Evolutionary conservation across 805 yeast species (phyloP).

Genomic region (Saccharomycopsis olivae): DNA sequence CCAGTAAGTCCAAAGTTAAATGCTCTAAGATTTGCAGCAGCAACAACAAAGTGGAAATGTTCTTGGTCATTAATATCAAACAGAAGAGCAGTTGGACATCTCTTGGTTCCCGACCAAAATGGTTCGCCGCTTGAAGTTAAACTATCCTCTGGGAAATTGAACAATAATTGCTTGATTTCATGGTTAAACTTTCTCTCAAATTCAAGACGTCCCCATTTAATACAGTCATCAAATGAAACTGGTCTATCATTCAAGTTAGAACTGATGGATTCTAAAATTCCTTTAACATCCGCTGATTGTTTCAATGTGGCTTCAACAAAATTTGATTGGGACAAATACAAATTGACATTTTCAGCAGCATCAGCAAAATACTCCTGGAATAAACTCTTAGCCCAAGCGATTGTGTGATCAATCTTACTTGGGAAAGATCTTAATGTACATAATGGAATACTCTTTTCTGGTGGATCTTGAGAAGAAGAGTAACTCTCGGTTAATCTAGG

Average conservation of each 20-base stretch:
- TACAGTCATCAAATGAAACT: constrained; percentile 82
- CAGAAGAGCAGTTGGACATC: constrained; percentile 81
- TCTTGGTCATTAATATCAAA: constrained; percentile 69
- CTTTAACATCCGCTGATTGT: constrained; percentile 86
- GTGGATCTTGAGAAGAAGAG: constrained; percentile 96
- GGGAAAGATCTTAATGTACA: constrained; percentile 98
- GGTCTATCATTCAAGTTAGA: constrained; percentile 76
- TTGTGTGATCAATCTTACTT: constrained; percentile 94
- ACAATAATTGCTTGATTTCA: constrained; percentile 82
- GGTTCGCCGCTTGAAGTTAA: constrained; percentile 83
- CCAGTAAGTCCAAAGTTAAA: constrained; percentile 84
- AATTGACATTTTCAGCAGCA: constrained; percentile 86
- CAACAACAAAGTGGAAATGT: constrained; percentile 75
- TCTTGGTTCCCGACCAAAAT: constrained; percentile 96
- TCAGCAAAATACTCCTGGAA: constrained; percentile 89
- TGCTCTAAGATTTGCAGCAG: constrained; percentile 88
- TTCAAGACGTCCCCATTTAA: constrained; percentile 87
- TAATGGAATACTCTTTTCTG: constrained; percentile 93
- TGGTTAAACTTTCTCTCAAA: constrained; percentile 78
- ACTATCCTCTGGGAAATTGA: constrained; percentile 92
- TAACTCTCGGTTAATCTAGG: constrained; percentile 93
- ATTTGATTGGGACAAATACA: constrained; percentile 84
- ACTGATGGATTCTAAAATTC: constrained; percentile 70
- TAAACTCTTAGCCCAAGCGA: constrained; percentile 96
- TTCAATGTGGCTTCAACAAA: constrained; percentile 86